Evolutionary conservation across 2,329 filamentous ascomycete genomes (phyloP).

Genomic region (Cladosporium sp.): DNA sequence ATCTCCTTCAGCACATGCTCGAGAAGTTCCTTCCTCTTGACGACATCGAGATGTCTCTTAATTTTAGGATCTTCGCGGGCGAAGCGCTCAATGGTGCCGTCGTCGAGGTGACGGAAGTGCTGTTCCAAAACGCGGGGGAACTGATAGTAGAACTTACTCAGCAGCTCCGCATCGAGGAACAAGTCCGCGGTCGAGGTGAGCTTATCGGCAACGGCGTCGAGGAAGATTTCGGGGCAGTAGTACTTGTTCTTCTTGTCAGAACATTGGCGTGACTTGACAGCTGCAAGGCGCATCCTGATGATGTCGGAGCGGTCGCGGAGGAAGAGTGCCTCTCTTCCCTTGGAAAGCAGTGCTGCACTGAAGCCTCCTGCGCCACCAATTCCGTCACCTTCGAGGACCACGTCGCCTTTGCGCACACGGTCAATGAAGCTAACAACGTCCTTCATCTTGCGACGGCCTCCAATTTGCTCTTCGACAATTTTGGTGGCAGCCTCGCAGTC

Average conservation of each 20-base stretch:
- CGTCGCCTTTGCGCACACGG: slow-evolving; percentile 80
- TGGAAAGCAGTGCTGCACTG: slow-evolving; percentile 73
- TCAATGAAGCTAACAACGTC: slow-evolving; percentile 93
- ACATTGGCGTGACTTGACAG: slow-evolving; percentile 90
- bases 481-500: slow-evolving; percentile 80
- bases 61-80: slow-evolving; percentile 93
- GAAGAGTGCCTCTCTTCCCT: slow-evolving; percentile 90
- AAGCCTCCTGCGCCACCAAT: slow-evolving; percentile 86
- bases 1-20: slow-evolving; percentile 95
- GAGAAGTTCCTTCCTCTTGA: slow-evolving; percentile 85
- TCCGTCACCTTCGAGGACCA: slow-evolving; percentile 80
- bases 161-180: slow-evolving; percentile 93
- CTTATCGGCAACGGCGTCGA: slow-evolving; percentile 96
- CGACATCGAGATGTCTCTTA: slow-evolving; percentile 83
- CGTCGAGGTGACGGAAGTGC: slow-evolving; percentile 68
- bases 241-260: slow-evolving; percentile 84
- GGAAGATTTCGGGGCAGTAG: slow-evolving; percentile 92
- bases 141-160: slow-evolving; percentile 95
- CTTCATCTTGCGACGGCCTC: slow-evolving; percentile 77
- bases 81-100: slow-evolving; percentile 82
- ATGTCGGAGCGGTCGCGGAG: slow-evolving; percentile 88
- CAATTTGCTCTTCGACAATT: slow-evolving; percentile 72
- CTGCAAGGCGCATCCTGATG: slow-evolving; percentile 83
- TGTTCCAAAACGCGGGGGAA: slow-evolving; percentile 91
- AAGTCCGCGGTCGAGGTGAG: slow-evolving; percentile 92